Percentiles rank a stretch among this genome's conserved stretches.
Evolutionary conservation across 352 stramenopile species (phyloP).

Genomic region (Pythium aquatile): DNA sequence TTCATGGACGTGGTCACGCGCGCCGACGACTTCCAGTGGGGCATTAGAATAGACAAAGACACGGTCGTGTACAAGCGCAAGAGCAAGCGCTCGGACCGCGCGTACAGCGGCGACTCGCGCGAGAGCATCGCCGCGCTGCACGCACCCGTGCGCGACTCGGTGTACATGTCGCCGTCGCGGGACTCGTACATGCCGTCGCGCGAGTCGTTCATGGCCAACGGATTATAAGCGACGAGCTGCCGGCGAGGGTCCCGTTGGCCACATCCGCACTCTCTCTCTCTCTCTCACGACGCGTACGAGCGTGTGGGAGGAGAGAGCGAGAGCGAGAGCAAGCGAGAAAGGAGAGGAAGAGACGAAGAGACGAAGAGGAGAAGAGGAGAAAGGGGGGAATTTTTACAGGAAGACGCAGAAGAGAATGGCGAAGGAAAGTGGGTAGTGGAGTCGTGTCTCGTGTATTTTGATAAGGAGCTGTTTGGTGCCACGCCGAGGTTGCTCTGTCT

Average conservation of each 20-base stretch:
- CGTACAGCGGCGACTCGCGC: conserved; percentile 52
- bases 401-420: conserved; percentile 5
- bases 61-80: conserved; percentile 89
- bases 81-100: conserved; percentile 72
- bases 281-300: no score
- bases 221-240: conserved; percentile 25
- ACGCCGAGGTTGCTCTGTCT: not conserved
- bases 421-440: conserved; percentile 7
- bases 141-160: conserved; percentile 70
- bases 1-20: conserved; percentile 85
- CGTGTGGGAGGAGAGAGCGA: not conserved
- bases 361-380: not conserved
- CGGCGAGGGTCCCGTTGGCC: not conserved
- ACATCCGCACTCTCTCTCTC: no score
- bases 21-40: conserved; percentile 85
- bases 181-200: conserved; percentile 59
- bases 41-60: conserved; percentile 89
- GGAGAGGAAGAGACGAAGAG: conserved; percentile 1
- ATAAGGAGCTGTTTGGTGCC: conserved; percentile 6
- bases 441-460: conserved; percentile 7
- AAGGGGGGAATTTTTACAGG: not conserved
- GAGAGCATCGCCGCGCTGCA: conserved; percentile 82
- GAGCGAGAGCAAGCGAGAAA: not conserved
- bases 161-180: conserved; percentile 44
- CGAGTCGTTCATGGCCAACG: conserved; percentile 65